A percentile compares a stretch with the other conserved stretches of the same genome.
These are phyloP conservation scores for Sporobolomyces roseus DNA, from an alignment of 768 basidiomycete species.

Conservation along the genomic window DNA sequence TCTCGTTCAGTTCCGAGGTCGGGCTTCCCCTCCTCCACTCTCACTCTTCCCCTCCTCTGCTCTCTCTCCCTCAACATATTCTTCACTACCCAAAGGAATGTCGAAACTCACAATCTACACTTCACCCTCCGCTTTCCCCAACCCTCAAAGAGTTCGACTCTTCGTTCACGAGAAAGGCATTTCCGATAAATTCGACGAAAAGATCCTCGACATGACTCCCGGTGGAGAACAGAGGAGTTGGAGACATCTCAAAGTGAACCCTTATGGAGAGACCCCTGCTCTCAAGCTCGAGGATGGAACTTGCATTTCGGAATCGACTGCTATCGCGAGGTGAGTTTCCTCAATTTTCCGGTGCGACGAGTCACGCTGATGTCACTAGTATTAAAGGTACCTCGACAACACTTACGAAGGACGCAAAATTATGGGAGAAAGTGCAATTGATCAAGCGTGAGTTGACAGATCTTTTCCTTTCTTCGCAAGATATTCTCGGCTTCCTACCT, in stretches of 20 bases:
- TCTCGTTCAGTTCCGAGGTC: no score
- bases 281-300: conserved; percentile 16
- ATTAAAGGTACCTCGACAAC: conserved; percentile 24
- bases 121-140: conserved; percentile 26
- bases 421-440: conserved; percentile 30
- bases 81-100: not conserved
- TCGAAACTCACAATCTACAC: conserved; percentile 6
- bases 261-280: conserved; percentile 26
- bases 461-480: not conserved
- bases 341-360: not conserved
- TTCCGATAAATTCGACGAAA: conserved; percentile 25
- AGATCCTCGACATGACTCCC: conserved; percentile 25
- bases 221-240: conserved; percentile 34
- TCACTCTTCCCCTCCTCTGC: not conserved
- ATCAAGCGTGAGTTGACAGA: conserved; percentile 24
- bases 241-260: conserved; percentile 16
- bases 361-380: not conserved
- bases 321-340: conserved; percentile 3
- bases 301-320: conserved; percentile 10
- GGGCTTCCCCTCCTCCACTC: not conserved
- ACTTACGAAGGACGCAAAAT: conserved; percentile 29
- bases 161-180: conserved; percentile 31
- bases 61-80: not conserved
- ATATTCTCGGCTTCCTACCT: no score
- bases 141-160: conserved; percentile 32